These are phyloP conservation scores for Corynascus novoguineensis DNA, from an alignment of 495 filamentous ascomycete species.

Conservation along the genomic window DNA sequence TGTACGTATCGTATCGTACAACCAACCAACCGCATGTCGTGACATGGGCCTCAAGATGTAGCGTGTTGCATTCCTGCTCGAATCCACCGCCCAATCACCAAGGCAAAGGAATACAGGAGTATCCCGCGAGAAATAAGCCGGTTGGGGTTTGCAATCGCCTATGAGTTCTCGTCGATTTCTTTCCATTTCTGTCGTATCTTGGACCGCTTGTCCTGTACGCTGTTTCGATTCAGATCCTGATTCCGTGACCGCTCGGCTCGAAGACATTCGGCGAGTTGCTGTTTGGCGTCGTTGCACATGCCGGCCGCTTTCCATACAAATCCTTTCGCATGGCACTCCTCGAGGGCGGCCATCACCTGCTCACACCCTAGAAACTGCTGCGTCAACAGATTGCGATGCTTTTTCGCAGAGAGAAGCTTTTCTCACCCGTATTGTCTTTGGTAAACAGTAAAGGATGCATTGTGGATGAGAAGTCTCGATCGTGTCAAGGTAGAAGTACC, in stretches of 20 bases:
- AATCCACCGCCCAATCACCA: background rate
- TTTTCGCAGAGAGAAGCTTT: background rate
- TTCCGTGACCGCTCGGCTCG: slow-evolving; percentile 69
- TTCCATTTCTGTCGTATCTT: slow-evolving; percentile 70
- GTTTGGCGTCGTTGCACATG: slow-evolving; percentile 83
- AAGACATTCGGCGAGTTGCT: slow-evolving; percentile 74
- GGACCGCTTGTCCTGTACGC: slow-evolving; percentile 60
- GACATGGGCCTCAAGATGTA: background rate
- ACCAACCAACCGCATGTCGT: background rate
- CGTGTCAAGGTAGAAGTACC: background rate
- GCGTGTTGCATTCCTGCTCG: background rate
- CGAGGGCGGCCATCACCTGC: slow-evolving; percentile 84
- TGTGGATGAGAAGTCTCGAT: slow-evolving; percentile 22
- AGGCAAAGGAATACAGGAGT: background rate
- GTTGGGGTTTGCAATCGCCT: slow-evolving; percentile 14
- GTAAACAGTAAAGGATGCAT: slow-evolving; percentile 99
- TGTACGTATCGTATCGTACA: slow-evolving; percentile 7
- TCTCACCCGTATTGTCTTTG: slow-evolving; percentile 75
- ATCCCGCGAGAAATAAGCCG: background rate
- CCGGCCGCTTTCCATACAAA: slow-evolving; percentile 85
- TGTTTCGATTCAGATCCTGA: slow-evolving; percentile 68
- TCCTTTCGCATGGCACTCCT: slow-evolving; percentile 89
- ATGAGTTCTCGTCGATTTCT: slow-evolving; percentile 74
- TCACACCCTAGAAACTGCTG: slow-evolving; percentile 63
- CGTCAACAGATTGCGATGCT: slow-evolving; percentile 1